Conservation (phyloP, 306 rosid species). For the Trichosanthes truncata region DNA sequence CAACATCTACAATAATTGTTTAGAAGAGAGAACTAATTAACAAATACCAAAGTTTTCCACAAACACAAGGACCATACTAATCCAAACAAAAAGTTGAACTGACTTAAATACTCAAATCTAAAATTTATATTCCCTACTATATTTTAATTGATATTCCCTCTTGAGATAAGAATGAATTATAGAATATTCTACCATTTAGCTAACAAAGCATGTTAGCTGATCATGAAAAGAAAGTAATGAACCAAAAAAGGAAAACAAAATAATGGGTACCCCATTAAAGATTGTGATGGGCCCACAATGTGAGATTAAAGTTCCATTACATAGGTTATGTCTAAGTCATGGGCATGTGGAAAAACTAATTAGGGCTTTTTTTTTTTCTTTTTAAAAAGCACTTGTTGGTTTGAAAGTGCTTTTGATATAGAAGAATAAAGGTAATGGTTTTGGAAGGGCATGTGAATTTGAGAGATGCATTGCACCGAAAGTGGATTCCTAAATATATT, state of each 20-base stretch:
- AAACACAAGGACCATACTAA: too few relatives aligned
- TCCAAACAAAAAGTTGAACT: too few relatives aligned
- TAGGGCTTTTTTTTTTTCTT: background rate
- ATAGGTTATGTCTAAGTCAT: conserved; percentile 1
- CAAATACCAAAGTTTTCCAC: too few relatives aligned
- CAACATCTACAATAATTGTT: background rate
- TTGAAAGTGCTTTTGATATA: background rate
- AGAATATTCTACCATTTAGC: background rate
- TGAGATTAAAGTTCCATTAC: conserved; percentile 3
- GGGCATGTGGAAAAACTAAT: background rate
- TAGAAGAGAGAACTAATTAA: background rate
- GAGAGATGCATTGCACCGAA: background rate
- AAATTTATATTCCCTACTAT: background rate
- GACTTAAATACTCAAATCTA: too few relatives aligned
- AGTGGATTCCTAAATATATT: background rate
- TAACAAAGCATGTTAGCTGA: background rate
- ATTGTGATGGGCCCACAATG: background rate
- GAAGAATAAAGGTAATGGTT: background rate
- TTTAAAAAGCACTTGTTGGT: background rate
- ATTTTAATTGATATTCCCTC: background rate
- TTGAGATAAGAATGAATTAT: background rate
- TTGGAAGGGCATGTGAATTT: background rate
- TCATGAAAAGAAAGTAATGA: background rate
- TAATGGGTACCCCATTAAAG: background rate
- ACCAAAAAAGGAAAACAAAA: background rate